Evolutionary conservation across 495 filamentous ascomycete genomes (phyloP).

Genomic region (Parachaetomium inaequale): DNA sequence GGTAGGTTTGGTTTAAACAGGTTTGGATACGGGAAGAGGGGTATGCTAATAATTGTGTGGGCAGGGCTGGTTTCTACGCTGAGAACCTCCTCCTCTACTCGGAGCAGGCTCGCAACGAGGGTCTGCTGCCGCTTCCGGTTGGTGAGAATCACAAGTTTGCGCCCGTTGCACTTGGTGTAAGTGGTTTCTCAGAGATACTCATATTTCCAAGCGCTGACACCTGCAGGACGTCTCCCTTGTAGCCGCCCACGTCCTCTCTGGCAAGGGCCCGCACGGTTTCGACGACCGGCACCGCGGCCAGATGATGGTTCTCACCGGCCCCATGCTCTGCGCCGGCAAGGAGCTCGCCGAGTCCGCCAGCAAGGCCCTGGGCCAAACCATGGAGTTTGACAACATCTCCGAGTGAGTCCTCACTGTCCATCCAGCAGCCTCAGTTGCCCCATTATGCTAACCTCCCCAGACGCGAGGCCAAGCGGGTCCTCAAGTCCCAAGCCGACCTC

Average conservation of each 20-base stretch:
- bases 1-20: constrained; percentile 28
- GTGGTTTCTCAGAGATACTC: neutral
- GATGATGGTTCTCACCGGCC: constrained; percentile 54
- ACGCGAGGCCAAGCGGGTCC: constrained; percentile 46
- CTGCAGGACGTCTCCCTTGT: constrained; percentile 48
- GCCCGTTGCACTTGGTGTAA: constrained; percentile 48
- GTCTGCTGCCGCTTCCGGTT: constrained; percentile 49
- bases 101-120: constrained; percentile 44
- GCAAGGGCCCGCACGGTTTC: constrained; percentile 53
- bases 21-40: neutral
- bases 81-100: constrained; percentile 55
- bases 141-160: constrained; percentile 53
- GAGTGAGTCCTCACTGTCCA: constrained; percentile 32
- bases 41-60: neutral
- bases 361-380: constrained; percentile 44
- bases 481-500: constrained; percentile 39
- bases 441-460: constrained; percentile 24
- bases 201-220: neutral
- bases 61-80: constrained; percentile 53
- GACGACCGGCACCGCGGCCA: constrained; percentile 53
- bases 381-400: constrained; percentile 54
- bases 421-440: too few species aligned
- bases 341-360: constrained; percentile 51
- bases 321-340: constrained; percentile 50
- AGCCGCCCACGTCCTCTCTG: constrained; percentile 50